Percentiles rank a stretch among this genome's conserved stretches.
These are phyloP conservation scores for Grammothele lineata DNA, from an alignment of 768 basidiomycete species.

Conservation along the genomic window DNA sequence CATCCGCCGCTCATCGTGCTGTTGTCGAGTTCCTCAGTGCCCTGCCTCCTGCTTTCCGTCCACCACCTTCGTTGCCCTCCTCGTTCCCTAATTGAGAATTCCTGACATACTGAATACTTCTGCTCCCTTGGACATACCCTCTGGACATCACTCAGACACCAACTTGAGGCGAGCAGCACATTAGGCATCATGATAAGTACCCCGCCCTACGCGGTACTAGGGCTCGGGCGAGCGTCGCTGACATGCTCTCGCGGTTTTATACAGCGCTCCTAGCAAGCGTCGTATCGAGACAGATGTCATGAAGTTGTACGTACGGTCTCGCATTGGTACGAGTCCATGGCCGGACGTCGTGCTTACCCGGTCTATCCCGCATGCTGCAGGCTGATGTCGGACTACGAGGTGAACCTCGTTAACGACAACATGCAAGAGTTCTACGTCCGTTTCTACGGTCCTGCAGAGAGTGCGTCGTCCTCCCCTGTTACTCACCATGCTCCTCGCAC, in stretches of 20 bases:
- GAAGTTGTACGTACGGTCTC: conserved; percentile 82
- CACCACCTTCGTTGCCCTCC: no score
- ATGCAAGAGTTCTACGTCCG: conserved; percentile 99
- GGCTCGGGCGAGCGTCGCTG: conserved; percentile 16
- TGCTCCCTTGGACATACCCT: no score
- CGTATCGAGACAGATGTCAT: conserved; percentile 99
- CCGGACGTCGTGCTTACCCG: no score
- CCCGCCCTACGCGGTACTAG: no score
- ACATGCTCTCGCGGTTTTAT: conserved; percentile 25
- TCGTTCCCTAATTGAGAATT: no score
- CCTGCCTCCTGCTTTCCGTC: no score
- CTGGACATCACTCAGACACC: no score
- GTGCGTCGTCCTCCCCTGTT: no score
- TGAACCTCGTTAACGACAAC: conserved; percentile 94
- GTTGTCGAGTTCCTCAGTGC: no score
- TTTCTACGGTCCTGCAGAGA: conserved; percentile 92
- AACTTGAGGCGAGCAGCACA: no score
- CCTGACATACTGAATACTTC: no score
- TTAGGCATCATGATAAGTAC: conserved; percentile 56
- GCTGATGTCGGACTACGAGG: conserved; percentile 98
- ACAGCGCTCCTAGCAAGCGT: conserved; percentile 84
- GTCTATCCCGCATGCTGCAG: conserved; percentile 38
- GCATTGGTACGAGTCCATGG: not conserved
- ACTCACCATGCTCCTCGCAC: not conserved
- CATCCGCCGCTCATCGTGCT: no score